These are phyloP conservation scores for Coelastrella sp. DNA, from an alignment of 139 green algal genomes.

Conservation along the genomic window DNA sequence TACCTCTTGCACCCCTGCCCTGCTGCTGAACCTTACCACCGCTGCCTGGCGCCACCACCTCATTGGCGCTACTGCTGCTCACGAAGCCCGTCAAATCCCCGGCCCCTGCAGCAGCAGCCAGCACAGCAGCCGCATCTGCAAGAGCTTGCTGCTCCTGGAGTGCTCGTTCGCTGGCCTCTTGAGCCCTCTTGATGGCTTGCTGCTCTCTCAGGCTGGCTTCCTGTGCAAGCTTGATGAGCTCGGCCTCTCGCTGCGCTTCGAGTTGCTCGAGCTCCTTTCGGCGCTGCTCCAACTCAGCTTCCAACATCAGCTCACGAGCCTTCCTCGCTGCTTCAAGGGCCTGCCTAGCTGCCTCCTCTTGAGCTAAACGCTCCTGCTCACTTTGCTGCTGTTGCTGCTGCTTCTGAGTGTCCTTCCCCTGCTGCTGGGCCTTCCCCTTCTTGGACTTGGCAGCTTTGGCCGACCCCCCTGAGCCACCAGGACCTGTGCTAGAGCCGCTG, in stretches of 20 bases:
- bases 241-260: slow-evolving; percentile 66
- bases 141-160: slow-evolving; percentile 22
- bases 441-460: slow-evolving; percentile 48
- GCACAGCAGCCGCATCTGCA: slow-evolving; percentile 39
- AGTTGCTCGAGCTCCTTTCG: slow-evolving; percentile 71
- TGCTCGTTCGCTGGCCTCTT: not conserved
- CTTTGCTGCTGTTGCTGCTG: slow-evolving; percentile 23
- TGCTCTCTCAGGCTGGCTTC: slow-evolving; percentile 65
- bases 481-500: not conserved
- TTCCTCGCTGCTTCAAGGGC: slow-evolving; percentile 62
- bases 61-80: not conserved
- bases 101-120: slow-evolving; percentile 16
- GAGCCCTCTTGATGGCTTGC: slow-evolving; percentile 25
- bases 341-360: slow-evolving; percentile 64
- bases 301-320: slow-evolving; percentile 59
- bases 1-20: not conserved
- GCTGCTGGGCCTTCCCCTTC: slow-evolving; percentile 50
- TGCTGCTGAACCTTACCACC: not conserved
- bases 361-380: slow-evolving; percentile 16
- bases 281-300: slow-evolving; percentile 78
- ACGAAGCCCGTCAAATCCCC: not conserved
- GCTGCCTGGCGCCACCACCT: not conserved
- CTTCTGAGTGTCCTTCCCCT: slow-evolving; percentile 13
- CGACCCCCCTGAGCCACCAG: not conserved
- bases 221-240: slow-evolving; percentile 66